Evolutionary conservation across 2,329 filamentous ascomycete species (phyloP), one percentile per base, ranked within the genome.

Genomic region (Iodosphaeria phyllophila): DNA sequence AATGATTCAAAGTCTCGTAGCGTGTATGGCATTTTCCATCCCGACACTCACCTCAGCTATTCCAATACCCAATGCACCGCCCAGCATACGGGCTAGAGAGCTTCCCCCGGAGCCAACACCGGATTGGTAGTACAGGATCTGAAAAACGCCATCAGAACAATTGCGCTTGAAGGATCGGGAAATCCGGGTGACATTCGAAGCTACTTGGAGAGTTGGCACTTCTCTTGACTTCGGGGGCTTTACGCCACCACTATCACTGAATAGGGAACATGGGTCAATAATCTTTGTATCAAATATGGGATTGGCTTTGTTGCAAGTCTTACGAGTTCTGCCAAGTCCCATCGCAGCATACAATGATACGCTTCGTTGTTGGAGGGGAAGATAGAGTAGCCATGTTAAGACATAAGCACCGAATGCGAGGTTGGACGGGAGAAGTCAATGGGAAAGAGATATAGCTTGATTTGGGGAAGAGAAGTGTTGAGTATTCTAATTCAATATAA

Each of bases 111-210:
- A 64, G 10, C 67, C 67, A 15, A 72, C 63, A 12, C 67, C 67
- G 6, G 63, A 61, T 38, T 69, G 62, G 38, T 73, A 73, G 35
- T 58, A 62, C 28, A 71, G 59, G 33, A 72, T 57, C 39, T 72
- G 66, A 20, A 64, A 50, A 11, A 48, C 57, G 16, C 58, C 59
- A 38, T 68, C 60, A 17, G 39, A 47, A 36, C 58, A 61, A 19
- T 40, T 47, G 18, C 56, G 54, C 33, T 57, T 59, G 36, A 73
- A 58, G 28, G 61, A 63, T 19, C 64, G 57, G 8, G 61, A 60
- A 27, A 73, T 62, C 13, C 64, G 60, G 10, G 65, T 70, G 20
- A 72, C 63, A 31, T 73, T 72, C 24, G 64, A 68, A 1, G 64
- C 60, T 11, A 61, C 43, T 33, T 64, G 57, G 18, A 60, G 43